Percentiles rank a stretch among this genome's conserved stretches.
Conservation (phyloP, 1,284 basidiomycete genomes). For the Xanthoconium separans region DNA sequence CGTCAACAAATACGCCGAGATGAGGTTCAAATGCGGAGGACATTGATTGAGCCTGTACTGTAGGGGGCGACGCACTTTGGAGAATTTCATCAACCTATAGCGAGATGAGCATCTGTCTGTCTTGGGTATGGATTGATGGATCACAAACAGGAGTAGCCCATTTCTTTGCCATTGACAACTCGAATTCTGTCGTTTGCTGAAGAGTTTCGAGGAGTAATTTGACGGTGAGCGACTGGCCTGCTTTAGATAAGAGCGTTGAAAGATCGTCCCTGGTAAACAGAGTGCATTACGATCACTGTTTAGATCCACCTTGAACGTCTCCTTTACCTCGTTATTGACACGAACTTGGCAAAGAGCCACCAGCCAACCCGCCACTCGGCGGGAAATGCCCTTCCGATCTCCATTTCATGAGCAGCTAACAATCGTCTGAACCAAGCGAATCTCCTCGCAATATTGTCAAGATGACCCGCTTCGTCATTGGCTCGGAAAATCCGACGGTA, state of each 20-base stretch:
- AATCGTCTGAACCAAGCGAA: constrained; percentile 97
- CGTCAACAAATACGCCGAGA: constrained; percentile 92
- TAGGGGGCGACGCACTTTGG: constrained; percentile 48
- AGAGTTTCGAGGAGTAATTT: constrained; percentile 80
- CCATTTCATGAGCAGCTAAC: constrained; percentile 86
- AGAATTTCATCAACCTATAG: constrained; percentile 61
- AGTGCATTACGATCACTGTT: not conserved
- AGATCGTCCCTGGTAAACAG: constrained; percentile 61
- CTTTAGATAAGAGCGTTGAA: constrained; percentile 63
- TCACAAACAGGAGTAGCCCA: constrained; percentile 71
- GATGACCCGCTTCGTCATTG: constrained; percentile 90
- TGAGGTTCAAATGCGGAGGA: constrained; percentile 90
- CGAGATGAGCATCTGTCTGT: not conserved
- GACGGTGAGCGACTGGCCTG: constrained; percentile 71
- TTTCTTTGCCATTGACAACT: constrained; percentile 74
- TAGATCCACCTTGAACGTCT: not conserved
- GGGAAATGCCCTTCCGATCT: constrained; percentile 83
- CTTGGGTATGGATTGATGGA: not conserved
- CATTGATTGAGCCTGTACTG: constrained; percentile 59
- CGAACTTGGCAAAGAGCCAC: constrained; percentile 78
- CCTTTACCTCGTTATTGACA: constrained; percentile 79
- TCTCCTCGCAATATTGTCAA: constrained; percentile 92
- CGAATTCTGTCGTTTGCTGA: constrained; percentile 85
- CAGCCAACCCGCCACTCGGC: constrained; percentile 81
- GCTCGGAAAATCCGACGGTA: constrained; percentile 95